Conservation (phyloP, 164 flowering plant species). For the Cinnamomum micranthum region DNA sequence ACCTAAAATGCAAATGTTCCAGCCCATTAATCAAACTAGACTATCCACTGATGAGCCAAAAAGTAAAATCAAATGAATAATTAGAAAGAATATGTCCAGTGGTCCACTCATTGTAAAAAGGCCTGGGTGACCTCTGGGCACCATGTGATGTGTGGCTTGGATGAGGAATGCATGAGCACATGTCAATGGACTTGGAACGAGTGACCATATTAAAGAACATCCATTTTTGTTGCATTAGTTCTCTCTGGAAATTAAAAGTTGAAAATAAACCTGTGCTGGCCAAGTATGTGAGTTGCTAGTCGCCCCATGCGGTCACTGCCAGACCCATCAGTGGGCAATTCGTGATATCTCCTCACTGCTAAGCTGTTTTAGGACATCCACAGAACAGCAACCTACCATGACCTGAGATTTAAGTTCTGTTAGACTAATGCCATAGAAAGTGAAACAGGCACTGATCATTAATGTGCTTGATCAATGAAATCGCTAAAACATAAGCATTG, state of each 20-base stretch:
- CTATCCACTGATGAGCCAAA: background rate
- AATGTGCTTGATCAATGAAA: no score
- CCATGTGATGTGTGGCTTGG: background rate
- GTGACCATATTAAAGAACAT: no score
- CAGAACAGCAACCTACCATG: conserved; percentile 73
- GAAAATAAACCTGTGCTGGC: conserved; percentile 65
- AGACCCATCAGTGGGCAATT: conserved; percentile 49
- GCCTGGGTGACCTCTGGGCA: background rate
- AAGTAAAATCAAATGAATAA: no score
- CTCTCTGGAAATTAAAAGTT: background rate
- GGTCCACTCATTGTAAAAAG: background rate
- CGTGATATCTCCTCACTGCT: conserved; percentile 85
- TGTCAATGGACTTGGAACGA: background rate
- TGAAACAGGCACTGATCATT: background rate
- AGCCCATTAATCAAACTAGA: background rate
- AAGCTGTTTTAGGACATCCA: conserved; percentile 84
- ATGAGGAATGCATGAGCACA: background rate
- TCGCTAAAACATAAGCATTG: background rate
- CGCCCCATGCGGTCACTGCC: conserved; percentile 68
- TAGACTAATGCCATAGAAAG: background rate
- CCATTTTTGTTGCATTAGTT: background rate
- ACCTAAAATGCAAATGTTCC: background rate
- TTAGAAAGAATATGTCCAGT: background rate
- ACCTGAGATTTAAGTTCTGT: conserved; percentile 41
- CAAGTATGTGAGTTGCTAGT: conserved; percentile 71